Base-by-base conservation (phyloP, 2,329 filamentous ascomycete genomes). In the Coleophoma eucalyptorum region DNA sequence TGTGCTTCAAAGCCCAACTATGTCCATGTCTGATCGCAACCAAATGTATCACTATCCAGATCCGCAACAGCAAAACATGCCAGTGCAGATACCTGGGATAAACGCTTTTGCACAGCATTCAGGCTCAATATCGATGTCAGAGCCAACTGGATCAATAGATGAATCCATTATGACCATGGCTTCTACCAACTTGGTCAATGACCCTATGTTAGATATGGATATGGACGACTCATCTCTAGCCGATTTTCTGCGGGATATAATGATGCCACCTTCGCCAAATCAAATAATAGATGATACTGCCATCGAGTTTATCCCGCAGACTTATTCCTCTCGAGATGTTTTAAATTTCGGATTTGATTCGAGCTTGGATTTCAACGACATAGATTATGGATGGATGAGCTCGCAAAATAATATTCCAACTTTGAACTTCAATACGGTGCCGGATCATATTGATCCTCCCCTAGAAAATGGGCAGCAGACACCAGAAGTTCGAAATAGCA, bases 271-370 rank as follows among this genome's bases (percentile, higher is more conserved):
- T 20, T 15, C 35, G 42, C 13, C 20, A 18, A 43, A 43, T 3
- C 15, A 21, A 4, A 15, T 44, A 10, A n/a, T n/a, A 26, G 26
- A 44, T n/a, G 26, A 20, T 5, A 31, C 6, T 15, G n/a, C 12
- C 20, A 21, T 44, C 13, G 20, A 44, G 11, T 44, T 31, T 32
- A 44, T 31, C 11, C 42, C 42, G 31, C 42, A 26, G 16, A n/a
- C 13, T n/a, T 44, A 44, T 44, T 26, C 42, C n/a, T 44, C 42
- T 3, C 37, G 53, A 42, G 54, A 58, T 47, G 37, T 58, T 13
- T 55, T 58, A 37, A 40, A 46, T 32, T 58, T 56, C 42, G 54
- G 55, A 6, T 42, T 58, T 20, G 55, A 58, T 7, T 50, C 47
- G 3, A 53, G 41, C 21, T 26, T 58, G 12, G 54, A 58, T 7